Conservation (phyloP, 2,329 filamentous ascomycete species). For the Arthrobotrys conoides region DNA sequence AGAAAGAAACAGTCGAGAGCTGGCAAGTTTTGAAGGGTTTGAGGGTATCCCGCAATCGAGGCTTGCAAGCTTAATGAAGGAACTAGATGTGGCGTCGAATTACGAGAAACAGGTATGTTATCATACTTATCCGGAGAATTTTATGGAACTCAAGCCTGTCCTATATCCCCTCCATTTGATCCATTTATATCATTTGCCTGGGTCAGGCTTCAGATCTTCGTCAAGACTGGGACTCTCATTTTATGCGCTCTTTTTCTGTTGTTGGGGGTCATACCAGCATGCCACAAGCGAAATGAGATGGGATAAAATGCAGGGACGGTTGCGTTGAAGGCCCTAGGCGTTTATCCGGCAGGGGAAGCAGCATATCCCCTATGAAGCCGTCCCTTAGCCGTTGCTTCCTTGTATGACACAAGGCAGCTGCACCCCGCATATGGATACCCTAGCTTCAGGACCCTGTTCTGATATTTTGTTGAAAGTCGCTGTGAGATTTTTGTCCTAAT, state of each 20-base stretch:
- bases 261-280: background rate
- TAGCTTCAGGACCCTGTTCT: background rate
- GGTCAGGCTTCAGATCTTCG: constrained; percentile 6
- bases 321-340: constrained; percentile 3
- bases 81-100: constrained; percentile 46
- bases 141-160: constrained; percentile 5
- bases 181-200: constrained; percentile 28
- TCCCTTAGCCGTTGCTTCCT: constrained; percentile 22
- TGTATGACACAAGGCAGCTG: constrained; percentile 25
- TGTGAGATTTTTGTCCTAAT: background rate
- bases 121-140: constrained; percentile 26
- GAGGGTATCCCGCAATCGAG: constrained; percentile 37
- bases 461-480: constrained; percentile 10
- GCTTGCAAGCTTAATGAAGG: constrained; percentile 32
- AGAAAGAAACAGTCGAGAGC: constrained; percentile 6
- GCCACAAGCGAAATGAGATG: constrained; percentile 56
- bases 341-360: constrained; percentile 43
- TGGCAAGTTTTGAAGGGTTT: constrained; percentile 53
- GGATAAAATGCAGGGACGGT: constrained; percentile 51
- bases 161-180: constrained; percentile 16
- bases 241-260: constrained; percentile 31
- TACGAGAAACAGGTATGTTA: constrained; percentile 57
- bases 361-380: constrained; percentile 8
- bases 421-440: constrained; percentile 24
- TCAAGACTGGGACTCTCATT: background rate